Evolutionary conservation across 1,284 basidiomycete genomes (phyloP).

Genomic region (Irpex lacteus): DNA sequence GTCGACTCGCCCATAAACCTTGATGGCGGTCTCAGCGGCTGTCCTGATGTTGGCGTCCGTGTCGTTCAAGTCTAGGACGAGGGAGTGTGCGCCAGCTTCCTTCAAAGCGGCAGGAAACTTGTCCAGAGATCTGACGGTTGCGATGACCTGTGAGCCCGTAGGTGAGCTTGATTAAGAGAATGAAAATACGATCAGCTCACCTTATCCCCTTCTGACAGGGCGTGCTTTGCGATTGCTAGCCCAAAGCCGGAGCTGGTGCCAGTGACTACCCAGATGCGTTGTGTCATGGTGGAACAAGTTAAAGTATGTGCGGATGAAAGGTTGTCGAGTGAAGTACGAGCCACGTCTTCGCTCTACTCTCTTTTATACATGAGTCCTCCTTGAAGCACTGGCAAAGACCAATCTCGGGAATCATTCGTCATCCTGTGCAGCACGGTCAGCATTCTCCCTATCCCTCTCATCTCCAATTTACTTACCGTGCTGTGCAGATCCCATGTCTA

Average conservation of each 20-base stretch:
- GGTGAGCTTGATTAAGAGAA: no score
- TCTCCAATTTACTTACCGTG: no score
- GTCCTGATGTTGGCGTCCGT: slow-evolving; percentile 22
- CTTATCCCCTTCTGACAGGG: slow-evolving; percentile 25
- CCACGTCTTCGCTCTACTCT: no score
- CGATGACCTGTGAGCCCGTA: slow-evolving; percentile 22
- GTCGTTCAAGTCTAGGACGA: slow-evolving; percentile 24
- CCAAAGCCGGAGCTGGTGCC: slow-evolving; percentile 27
- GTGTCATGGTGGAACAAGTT: background rate
- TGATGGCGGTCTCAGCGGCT: slow-evolving; percentile 17
- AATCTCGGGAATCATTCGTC: no score
- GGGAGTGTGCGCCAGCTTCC: slow-evolving; percentile 8
- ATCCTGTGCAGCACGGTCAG: no score
- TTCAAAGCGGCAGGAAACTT: slow-evolving; percentile 16
- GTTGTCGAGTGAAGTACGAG: no score
- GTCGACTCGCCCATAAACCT: slow-evolving; percentile 17
- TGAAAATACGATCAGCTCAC: slow-evolving; percentile 10
- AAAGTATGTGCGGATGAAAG: no score
- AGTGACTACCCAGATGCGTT: slow-evolving; percentile 25
- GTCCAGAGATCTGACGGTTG: slow-evolving; percentile 20
- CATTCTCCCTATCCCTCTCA: no score
- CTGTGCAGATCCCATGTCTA: no score
- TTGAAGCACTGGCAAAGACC: no score
- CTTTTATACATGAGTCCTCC: no score
- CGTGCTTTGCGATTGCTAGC: slow-evolving; percentile 22